phyloP scores from a whole-genome alignment of 768 basidiomycete genomes.

The Russula lepida region DNA sequence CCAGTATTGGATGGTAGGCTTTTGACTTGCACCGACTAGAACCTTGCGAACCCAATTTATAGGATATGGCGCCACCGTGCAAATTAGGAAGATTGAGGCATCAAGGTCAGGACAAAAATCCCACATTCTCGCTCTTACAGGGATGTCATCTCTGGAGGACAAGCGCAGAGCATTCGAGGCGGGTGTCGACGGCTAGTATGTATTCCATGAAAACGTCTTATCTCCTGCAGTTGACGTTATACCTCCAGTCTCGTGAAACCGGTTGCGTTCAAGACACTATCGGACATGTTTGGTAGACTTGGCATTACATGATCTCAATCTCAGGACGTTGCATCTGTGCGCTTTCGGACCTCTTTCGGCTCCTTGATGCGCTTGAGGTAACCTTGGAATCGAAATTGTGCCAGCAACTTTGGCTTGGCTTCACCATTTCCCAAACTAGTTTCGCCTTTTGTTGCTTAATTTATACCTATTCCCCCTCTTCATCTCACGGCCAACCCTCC shows the following conservation, averaged over 20 bases:
- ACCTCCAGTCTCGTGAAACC: constrained; percentile 77
- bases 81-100: constrained; percentile 72
- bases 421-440: neutral
- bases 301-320: constrained; percentile 38
- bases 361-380: neutral
- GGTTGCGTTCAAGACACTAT: constrained; percentile 86
- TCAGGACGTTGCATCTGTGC: neutral
- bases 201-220: constrained; percentile 21
- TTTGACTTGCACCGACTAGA: constrained; percentile 13
- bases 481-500: neutral
- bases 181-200: constrained; percentile 93
- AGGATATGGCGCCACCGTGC: constrained; percentile 77
- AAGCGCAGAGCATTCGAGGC: constrained; percentile 86
- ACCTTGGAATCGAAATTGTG: neutral
- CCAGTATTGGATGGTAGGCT: constrained; percentile 74
- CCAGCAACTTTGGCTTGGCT: no score
- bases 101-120: constrained; percentile 11
- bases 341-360: neutral
- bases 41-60: neutral
- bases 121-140: constrained; percentile 82
- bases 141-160: constrained; percentile 89
- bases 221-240: neutral
- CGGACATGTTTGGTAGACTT: constrained; percentile 72
- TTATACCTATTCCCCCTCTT: constrained; percentile 11
- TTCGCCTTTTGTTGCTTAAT: constrained; percentile 9